Percentiles rank a stretch among this genome's conserved stretches.
Evolutionary conservation across 768 basidiomycete genomes (phyloP).

Genomic region (Lactifluus hygrophoroides): DNA sequence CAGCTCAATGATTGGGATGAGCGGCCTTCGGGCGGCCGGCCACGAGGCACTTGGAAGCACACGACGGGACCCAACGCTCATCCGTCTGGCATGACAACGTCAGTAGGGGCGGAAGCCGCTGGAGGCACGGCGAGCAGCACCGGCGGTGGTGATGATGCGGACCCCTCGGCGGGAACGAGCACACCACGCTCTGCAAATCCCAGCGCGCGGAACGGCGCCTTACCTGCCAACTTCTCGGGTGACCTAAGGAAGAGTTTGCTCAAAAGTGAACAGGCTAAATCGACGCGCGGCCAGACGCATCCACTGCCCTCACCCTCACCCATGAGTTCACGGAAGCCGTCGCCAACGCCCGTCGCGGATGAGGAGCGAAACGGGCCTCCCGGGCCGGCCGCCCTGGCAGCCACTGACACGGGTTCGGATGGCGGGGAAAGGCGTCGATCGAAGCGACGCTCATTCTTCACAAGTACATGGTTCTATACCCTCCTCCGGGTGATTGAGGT

Average conservation of each 20-base stretch:
- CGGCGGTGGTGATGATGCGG: neutral
- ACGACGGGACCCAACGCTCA: neutral
- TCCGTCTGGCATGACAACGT: neutral
- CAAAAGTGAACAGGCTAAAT: conserved; percentile 79
- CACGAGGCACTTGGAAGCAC: conserved; percentile 6
- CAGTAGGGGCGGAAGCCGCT: neutral
- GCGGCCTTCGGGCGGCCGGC: neutral
- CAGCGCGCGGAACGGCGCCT: conserved; percentile 5
- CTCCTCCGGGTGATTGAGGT: conserved; percentile 84
- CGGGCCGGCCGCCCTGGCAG: neutral
- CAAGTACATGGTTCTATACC: conserved; percentile 83
- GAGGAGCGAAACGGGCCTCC: neutral
- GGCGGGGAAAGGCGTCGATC: conserved; percentile 25
- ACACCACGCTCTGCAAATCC: neutral
- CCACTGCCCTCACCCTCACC: conserved; percentile 38
- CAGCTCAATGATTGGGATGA: conserved; percentile 18
- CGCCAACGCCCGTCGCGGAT: conserved; percentile 36
- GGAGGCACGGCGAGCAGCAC: neutral
- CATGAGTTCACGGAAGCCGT: conserved; percentile 45
- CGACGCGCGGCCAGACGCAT: conserved; percentile 51
- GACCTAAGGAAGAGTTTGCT: conserved; percentile 73
- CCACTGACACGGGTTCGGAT: neutral
- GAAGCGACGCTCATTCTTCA: conserved; percentile 64
- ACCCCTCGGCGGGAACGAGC: neutral
- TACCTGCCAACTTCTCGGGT: conserved; percentile 28